These are phyloP conservation scores for Lachnellula subtilissima DNA, from an alignment of 2,329 filamentous ascomycete species.

Conservation along the genomic window DNA sequence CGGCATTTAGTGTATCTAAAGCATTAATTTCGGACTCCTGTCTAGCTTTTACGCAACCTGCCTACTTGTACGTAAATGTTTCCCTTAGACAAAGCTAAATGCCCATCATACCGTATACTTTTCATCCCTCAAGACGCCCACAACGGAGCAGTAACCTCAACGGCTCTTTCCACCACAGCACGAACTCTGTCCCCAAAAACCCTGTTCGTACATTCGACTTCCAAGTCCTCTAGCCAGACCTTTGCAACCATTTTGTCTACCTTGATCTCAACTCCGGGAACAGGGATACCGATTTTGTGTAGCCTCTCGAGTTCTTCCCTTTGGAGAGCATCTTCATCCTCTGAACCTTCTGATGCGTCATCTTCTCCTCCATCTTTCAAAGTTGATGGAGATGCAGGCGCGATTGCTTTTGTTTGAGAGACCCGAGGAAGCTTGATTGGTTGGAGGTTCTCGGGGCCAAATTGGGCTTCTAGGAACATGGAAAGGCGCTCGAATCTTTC, in stretches of 20 bases:
- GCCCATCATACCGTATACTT: not conserved
- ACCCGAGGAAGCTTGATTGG: conserved; percentile 67
- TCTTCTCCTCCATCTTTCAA: conserved; percentile 17
- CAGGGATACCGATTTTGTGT: conserved; percentile 79
- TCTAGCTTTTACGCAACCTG: not conserved
- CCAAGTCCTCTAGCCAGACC: conserved; percentile 87
- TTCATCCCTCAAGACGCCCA: conserved; percentile 30
- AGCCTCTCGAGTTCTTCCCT: conserved; percentile 69
- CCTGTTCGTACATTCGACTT: conserved; percentile 79
- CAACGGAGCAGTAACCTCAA: conserved; percentile 78
- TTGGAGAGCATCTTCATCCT: conserved; percentile 34
- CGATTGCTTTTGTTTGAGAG: conserved; percentile 33
- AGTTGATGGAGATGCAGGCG: conserved; percentile 15
- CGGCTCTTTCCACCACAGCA: conserved; percentile 83
- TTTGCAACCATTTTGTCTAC: conserved; percentile 84
- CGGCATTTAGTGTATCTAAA: not conserved
- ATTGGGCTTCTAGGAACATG: conserved; percentile 96
- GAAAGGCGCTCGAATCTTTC: conserved; percentile 81
- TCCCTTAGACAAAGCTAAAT: not conserved
- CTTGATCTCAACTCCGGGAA: conserved; percentile 80
- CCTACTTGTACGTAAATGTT: not conserved
- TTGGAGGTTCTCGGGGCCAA: conserved; percentile 74
- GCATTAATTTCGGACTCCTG: not conserved
- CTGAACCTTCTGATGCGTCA: conserved; percentile 26
- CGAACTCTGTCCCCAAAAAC: conserved; percentile 78